Base-by-base conservation (phyloP, 345 rosid species). In the Limnanthes douglasii region DNA sequence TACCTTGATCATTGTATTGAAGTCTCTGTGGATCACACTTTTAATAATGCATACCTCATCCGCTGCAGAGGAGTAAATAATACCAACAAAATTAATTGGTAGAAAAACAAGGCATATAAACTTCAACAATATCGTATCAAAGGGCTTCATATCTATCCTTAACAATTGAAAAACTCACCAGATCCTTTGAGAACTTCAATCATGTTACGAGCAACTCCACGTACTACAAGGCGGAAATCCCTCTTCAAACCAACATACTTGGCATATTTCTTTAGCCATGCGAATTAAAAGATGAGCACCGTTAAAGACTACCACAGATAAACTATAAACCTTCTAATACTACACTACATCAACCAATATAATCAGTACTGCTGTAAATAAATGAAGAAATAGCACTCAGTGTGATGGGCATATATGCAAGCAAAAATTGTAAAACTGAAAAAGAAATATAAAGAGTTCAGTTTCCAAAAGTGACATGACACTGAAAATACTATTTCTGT, bases 121-220 rank as follows among this genome's bases (percentile, higher is more conserved):
- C 8, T 5, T 0, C 8, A 15, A 15, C 34, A 19, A 11, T 31
- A 21, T 21, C 18, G 4, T 44, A 15, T 23, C 20, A 34, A 16
- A 37, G 14, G n/a, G 47, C 35, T 27, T 37, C 48, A 30, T 21
- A 25, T 21, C 2, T 21, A 3, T 5, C 24, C 6, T 31, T 5
- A 43, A 13, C 32, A 49, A 49, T 46, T 32, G 37, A 40, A 41
- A 41, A 38, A 50, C 81, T 51, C 25, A 84, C 94, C 48, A 23
- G 95, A 83, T 27, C 97, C 95, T 25, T 61, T 62, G 43, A 83
- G 79, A 56, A 84, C 83, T 39, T 61, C 49, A 41, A 79, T 60
- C 95, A 88, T 83, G 73, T 88, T 88, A 39, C 83, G 80, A 59
- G 97, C 97, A 13, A 83, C 93, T 57, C 97, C 95, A 15, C 95